Conservation (phyloP, 208 protist species). For the Crithidia thermophila region DNA sequence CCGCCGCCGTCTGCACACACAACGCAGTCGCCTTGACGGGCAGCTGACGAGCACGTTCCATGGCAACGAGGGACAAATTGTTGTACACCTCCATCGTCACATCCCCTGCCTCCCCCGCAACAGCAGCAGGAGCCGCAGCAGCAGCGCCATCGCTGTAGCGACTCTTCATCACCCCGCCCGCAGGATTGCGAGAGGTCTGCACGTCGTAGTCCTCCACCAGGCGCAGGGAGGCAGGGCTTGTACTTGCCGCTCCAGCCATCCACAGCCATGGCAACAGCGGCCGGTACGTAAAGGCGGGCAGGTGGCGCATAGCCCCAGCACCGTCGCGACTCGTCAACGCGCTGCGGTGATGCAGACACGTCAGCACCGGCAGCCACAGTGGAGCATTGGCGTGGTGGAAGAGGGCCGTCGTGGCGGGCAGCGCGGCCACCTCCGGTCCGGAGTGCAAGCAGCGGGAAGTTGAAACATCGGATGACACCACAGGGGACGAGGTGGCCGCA, state of each 20-base stretch:
- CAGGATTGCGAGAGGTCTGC: too few species aligned
- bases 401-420: slow-evolving; percentile 22
- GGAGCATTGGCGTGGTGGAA: slow-evolving; percentile 44
- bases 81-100: slow-evolving; percentile 12
- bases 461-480: neutral
- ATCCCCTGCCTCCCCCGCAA: neutral
- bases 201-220: neutral
- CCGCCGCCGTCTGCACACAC: neutral
- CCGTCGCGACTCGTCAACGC: slow-evolving; percentile 37
- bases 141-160: neutral
- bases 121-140: too few species aligned
- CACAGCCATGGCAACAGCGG: slow-evolving; percentile 64
- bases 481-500: neutral
- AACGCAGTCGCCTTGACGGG: neutral
- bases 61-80: slow-evolving; percentile 5
- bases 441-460: slow-evolving; percentile 15
- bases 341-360: slow-evolving; percentile 44
- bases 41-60: neutral
- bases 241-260: too few species aligned
- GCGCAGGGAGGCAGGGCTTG: neutral
- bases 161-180: neutral
- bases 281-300: slow-evolving; percentile 47
- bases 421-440: slow-evolving; percentile 5
- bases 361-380: slow-evolving; percentile 46
- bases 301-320: slow-evolving; percentile 40